Evolutionary conservation across 306 rosid genomes (phyloP).

Genomic region (Pyrus pyrifolia): DNA sequence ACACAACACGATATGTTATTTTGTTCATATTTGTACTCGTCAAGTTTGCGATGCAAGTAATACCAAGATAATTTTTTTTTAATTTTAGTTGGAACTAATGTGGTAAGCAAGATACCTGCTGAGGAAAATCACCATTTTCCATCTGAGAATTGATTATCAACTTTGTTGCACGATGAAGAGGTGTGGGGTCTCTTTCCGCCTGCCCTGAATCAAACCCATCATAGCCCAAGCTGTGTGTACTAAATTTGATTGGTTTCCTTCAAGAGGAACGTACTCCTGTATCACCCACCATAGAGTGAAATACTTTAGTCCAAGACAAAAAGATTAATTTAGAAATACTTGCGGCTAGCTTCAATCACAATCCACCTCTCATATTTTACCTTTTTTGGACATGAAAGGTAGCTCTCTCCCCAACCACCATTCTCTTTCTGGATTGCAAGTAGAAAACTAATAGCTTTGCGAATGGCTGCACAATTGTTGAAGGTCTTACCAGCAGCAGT

Average conservation of each 20-base stretch:
- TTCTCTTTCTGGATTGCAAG: constrained; percentile 36
- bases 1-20: neutral
- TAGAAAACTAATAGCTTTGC: constrained; percentile 43
- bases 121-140: constrained; percentile 66
- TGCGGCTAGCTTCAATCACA: neutral
- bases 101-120: constrained; percentile 30
- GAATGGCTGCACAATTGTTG: constrained; percentile 29
- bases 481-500: constrained; percentile 55
- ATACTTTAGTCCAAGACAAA: neutral
- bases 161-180: constrained; percentile 57
- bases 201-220: constrained; percentile 55
- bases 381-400: constrained; percentile 46
- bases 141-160: constrained; percentile 49
- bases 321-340: neutral
- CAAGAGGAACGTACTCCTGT: constrained; percentile 40
- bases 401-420: constrained; percentile 83
- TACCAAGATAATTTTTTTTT: no score
- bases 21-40: neutral
- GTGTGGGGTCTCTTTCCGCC: constrained; percentile 39
- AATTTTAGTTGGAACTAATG: no score
- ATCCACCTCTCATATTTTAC: neutral
- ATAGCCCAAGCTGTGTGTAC: constrained; percentile 72
- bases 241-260: constrained; percentile 46
- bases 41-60: no score
- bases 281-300: neutral